Base-by-base conservation (phyloP, 2,329 filamentous ascomycete genomes). In the Diaporthe citri region DNA sequence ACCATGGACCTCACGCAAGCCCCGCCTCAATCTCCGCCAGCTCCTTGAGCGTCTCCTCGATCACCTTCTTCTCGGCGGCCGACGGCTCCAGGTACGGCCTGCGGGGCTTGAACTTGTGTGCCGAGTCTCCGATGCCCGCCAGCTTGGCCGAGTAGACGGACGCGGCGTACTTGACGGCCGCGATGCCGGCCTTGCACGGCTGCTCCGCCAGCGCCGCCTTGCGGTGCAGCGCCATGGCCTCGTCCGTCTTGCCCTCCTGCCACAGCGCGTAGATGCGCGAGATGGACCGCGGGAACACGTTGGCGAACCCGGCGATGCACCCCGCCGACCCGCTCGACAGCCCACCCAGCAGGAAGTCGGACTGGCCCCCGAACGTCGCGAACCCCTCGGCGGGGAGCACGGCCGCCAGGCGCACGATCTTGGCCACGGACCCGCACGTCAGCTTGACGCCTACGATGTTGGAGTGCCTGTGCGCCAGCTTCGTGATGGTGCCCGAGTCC, bases 341-440 rank as follows among this genome's bases (percentile, higher is more conserved):
- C 0, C 89, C 90, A 2, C 90, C 90, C 66, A 93, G 84, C 34
- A 95, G 82, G 81, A 94, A 95, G 79, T 95, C 93, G 2, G 90
- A 91, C 83, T 95, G 93, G 0, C 94, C 94, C 0, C 92, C 93
- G 79, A 91, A 95, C 0, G 91, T 89, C 1, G 92, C 89, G 80
- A 95, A 95, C 15, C 87, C 82, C 2, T 89, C 86, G 0, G 88
- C 82, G 0, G 87, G 82, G 75, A 93, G 84, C 76, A 85, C 81
- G 22, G 85, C 86, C 9, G 83, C 81, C 5, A 95, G 87, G 12
- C 93, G 87, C 5, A 91, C 90, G 66, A 95, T 88, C 83, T 76
- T 76, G 75, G 91, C 93, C 43, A 94, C 93, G 78, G 90, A 92
- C n/a, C 92, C 91, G 82, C 91, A 93, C 17, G 91, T 93, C 76